Evolutionary conservation across 2,329 filamentous ascomycete genomes (phyloP).

Genomic region (Phialemoniopsis sp.): DNA sequence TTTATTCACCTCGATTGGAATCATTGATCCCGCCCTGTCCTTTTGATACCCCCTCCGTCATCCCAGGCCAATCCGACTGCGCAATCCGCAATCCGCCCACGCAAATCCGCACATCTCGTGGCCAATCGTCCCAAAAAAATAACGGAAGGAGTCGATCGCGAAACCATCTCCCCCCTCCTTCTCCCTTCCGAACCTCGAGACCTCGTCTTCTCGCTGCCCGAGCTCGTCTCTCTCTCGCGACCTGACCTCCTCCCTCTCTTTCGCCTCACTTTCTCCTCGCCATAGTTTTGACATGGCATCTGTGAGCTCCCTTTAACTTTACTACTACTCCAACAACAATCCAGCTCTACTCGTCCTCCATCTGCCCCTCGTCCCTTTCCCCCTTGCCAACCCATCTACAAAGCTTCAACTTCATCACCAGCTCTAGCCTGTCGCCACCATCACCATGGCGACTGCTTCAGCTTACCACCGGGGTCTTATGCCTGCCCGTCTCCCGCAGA

Average conservation of each 20-base stretch:
- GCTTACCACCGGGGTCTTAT: too few species aligned
- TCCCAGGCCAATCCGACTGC: background rate
- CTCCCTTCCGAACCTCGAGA: background rate
- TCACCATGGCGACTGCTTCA: too few species aligned
- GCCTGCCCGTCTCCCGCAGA: too few species aligned
- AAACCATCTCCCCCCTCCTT: background rate
- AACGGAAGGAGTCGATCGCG: background rate
- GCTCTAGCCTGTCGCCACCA: too few species aligned
- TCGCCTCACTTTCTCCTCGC: background rate
- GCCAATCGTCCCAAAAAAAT: background rate
- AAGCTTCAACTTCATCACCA: too few species aligned
- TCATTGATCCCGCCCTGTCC: background rate
- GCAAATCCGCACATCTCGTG: too few species aligned
- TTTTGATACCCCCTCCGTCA: background rate
- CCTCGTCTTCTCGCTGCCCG: background rate
- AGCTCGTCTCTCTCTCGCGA: background rate
- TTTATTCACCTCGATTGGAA: background rate
- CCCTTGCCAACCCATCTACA: background rate
- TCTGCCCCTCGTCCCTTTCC: background rate
- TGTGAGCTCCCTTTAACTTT: slow-evolving; percentile 12
- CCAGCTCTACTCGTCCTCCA: background rate
- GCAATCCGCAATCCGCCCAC: too few species aligned
- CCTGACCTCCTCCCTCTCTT: background rate
- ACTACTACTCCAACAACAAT: slow-evolving; percentile 6
- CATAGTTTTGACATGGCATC: slow-evolving; percentile 15